These are phyloP conservation scores for Heracleum sosnowskyi DNA, from an alignment of 129 eudicot species.

Conservation along the genomic window DNA sequence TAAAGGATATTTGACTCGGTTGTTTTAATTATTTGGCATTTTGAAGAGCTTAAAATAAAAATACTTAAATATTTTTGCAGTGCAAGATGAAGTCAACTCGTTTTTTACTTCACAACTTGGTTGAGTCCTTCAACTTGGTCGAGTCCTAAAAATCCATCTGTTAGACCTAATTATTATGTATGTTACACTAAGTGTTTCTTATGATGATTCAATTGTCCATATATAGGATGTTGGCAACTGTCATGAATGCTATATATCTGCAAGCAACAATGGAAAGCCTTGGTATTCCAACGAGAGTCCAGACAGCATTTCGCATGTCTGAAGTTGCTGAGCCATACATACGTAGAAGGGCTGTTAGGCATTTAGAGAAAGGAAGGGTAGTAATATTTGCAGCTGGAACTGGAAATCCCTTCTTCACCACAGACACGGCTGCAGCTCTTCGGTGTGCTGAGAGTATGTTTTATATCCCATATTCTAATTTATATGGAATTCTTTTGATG, in stretches of 20 bases:
- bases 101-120: background rate
- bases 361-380: conserved; percentile 91
- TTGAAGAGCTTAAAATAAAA: background rate
- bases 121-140: background rate
- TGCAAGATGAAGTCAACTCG: background rate
- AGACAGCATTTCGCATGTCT: conserved; percentile 97
- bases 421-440: conserved; percentile 98
- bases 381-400: conserved; percentile 98
- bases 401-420: conserved; percentile 98
- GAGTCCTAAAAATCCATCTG: background rate
- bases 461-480: background rate
- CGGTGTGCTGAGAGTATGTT: conserved; percentile 90
- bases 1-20: background rate
- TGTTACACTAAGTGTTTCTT: background rate
- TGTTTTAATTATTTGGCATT: background rate
- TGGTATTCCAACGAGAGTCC: conserved; percentile 97
- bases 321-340: conserved; percentile 98
- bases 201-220: background rate
- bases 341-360: conserved; percentile 85
- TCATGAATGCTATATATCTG: conserved; percentile 93
- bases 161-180: background rate
- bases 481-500: background rate
- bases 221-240: conserved; percentile 95
- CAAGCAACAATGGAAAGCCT: conserved; percentile 99
- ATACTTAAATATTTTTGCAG: background rate